Base-by-base conservation (phyloP, 2,329 filamentous ascomycete species). In the Thielaviopsis euricoi region DNA sequence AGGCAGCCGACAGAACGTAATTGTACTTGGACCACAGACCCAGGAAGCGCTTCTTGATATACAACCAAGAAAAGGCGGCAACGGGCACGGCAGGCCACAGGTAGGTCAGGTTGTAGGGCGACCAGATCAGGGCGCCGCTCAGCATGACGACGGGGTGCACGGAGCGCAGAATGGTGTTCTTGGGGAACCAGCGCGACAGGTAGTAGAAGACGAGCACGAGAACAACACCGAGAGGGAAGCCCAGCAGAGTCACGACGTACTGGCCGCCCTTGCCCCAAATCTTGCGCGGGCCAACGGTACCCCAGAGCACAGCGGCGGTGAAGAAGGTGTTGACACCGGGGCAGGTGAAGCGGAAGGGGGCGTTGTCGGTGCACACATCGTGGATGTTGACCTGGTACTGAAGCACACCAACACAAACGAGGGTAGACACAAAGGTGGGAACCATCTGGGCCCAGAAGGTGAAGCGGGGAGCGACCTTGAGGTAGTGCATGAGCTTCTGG, bases 381-480 rank as follows among this genome's bases (percentile, higher is more conserved):
- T 66, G 17, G 15, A 74, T 65, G 37, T 69, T 63, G 53, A 67
- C 64, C 64, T 77, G 75, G 64, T 74, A 76, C 62, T 74, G 73
- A 53, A 75, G 65, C 1, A 79, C 72, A 13, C 72, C 75, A 3
- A 74, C 72, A 60, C 73, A 76, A 21, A 79, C 67, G 19, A 81
- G 69, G 1, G 77, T 82, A 33, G 79, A 78, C 10, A 77, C 69
- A 64, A 79, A 69, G 1, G 74, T 77, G 52, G 74, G 76, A 21
- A 79, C 67, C 21, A 82, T 77, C 66, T 83, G 80, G 1, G 78
- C 79, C 22, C 71, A 68, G 62, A 83, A 83, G 3, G 79, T 78
- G 26, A 80, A 74, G 12, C 76, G 74, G 0, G 80, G 80, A 5
- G 80, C 79, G 19, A 83, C 80, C 69, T 81, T 81, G 68, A 79